Conservation (phyloP, 192 early-diverging fungal species). For the Coemansia sp. region DNA sequence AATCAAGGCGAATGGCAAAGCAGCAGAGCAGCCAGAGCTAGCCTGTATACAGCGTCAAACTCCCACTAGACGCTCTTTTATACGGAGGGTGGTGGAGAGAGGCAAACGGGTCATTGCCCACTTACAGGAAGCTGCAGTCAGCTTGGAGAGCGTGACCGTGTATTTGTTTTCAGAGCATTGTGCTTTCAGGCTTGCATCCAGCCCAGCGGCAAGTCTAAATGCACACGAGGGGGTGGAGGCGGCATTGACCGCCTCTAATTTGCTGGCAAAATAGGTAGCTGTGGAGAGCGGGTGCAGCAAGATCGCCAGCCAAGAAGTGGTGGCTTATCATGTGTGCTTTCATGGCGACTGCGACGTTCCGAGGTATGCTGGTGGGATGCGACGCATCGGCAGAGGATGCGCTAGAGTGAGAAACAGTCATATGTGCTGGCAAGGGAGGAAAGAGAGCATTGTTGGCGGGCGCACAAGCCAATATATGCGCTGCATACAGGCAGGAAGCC, state of each 20-base stretch:
- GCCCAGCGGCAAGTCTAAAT: constrained; percentile 6
- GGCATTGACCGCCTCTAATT: constrained; percentile 2
- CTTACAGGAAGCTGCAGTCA: background rate
- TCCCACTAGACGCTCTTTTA: background rate
- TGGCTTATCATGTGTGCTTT: background rate
- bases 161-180: constrained; percentile 4
- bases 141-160: constrained; percentile 2
- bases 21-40: background rate
- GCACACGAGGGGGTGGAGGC: background rate
- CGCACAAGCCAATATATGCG: constrained; percentile 7
- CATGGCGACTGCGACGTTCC: background rate
- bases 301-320: background rate
- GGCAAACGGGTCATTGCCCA: background rate
- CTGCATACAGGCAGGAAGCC: background rate
- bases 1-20: constrained; percentile 3
- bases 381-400: background rate
- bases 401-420: constrained; percentile 2
- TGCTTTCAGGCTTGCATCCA: constrained; percentile 9
- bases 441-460: constrained; percentile 1
- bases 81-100: background rate
- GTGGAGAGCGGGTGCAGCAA: background rate
- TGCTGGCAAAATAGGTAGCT: constrained; percentile 1
- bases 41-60: background rate
- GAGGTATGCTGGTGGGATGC: background rate
- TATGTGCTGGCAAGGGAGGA: constrained; percentile 2